These are phyloP conservation scores for Lachancea fermentati DNA, from an alignment of 805 yeast species.

Conservation along the genomic window DNA sequence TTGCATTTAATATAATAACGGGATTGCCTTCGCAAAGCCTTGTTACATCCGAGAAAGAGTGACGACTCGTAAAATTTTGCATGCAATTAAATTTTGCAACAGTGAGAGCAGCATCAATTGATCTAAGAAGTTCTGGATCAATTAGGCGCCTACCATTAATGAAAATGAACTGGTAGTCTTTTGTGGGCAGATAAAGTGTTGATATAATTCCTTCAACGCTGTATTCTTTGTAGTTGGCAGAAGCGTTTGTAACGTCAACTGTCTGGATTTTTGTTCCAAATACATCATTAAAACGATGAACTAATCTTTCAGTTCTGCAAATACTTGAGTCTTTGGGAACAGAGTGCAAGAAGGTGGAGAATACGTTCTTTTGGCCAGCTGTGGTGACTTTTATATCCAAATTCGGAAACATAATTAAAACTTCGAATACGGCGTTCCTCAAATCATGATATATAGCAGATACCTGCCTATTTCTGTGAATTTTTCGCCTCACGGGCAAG, in stretches of 20 bases:
- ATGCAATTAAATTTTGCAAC: constrained; percentile 13
- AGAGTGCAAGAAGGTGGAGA: constrained; percentile 8
- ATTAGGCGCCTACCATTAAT: constrained; percentile 37
- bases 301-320: too few relatives aligned
- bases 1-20: constrained; percentile 33
- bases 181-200: constrained; percentile 30
- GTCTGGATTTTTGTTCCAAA: constrained; percentile 18
- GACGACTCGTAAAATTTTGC: constrained; percentile 1
- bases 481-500: constrained; percentile 24
- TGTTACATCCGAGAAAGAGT: constrained; percentile 24
- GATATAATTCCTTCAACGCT: constrained; percentile 39
- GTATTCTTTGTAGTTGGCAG: constrained; percentile 19
- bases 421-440: constrained; percentile 18
- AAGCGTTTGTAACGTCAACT: constrained; percentile 17
- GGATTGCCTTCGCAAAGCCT: constrained; percentile 36
- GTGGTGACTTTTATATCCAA: constrained; percentile 10
- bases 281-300: constrained; percentile 6
- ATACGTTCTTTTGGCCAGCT: constrained; percentile 4
- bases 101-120: constrained; percentile 21
- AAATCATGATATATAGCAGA: constrained; percentile 11
- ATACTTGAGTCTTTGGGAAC: too few relatives aligned
- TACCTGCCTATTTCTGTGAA: constrained; percentile 11
- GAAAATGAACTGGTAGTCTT: constrained; percentile 40
- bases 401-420: constrained; percentile 17
- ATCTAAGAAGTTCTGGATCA: constrained; percentile 15